Evolutionary conservation across 192 early-diverging fungal species (phyloP).

Genomic region (Backusella westeae): DNA sequence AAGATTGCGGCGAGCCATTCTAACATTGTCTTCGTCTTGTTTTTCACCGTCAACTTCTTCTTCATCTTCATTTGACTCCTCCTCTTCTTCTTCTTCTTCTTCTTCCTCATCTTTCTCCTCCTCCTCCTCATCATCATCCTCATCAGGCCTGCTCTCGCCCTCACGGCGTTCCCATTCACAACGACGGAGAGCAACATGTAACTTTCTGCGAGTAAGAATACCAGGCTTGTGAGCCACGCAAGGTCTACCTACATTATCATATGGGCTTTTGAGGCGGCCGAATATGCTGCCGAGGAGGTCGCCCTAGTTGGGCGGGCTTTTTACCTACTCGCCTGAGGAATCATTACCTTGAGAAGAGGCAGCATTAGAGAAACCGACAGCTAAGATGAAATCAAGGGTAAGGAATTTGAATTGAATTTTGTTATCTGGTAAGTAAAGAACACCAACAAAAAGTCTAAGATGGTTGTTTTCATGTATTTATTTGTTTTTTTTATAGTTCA

Average conservation of each 20-base stretch:
- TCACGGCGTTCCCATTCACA: not conserved
- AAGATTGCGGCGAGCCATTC: not conserved
- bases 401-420: slow-evolving; percentile 1
- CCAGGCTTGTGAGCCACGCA: too few relatives aligned
- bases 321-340: too few relatives aligned
- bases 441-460: not conserved
- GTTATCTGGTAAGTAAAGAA: not conserved
- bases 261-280: not conserved
- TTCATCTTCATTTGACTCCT: too few relatives aligned
- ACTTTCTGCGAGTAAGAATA: not conserved
- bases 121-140: not conserved
- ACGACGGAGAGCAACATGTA: not conserved
- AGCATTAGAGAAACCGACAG: not conserved
- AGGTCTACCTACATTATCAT: too few relatives aligned
- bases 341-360: not conserved
- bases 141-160: not conserved
- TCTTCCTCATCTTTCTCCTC: not conserved
- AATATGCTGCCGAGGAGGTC: not conserved
- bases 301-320: too few relatives aligned
- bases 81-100: too few relatives aligned
- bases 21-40: not conserved
- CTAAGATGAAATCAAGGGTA: not conserved
- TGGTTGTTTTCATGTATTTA: not conserved
- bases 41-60: not conserved
- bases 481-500: not conserved